Conservation (phyloP, 2,329 filamentous ascomycete species). For the Cordyceps javanica region DNA sequence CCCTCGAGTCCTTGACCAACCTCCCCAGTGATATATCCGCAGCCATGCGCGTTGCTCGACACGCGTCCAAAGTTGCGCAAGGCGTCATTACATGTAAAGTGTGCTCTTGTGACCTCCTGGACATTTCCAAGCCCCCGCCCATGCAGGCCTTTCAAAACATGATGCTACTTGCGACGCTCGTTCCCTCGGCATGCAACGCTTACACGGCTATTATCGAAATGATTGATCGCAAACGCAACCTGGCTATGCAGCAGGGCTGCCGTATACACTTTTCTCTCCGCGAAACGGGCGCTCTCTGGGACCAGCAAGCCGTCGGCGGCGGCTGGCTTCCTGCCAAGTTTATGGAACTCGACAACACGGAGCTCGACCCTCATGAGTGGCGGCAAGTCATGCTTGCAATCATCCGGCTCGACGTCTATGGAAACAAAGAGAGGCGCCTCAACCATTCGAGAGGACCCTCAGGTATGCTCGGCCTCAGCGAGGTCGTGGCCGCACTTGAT, state of each 20-base stretch:
- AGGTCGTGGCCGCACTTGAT: slow-evolving; percentile 49
- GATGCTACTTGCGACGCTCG: slow-evolving; percentile 52
- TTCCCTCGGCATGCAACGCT: slow-evolving; percentile 52
- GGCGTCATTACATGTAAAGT: slow-evolving; percentile 43
- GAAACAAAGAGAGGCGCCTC: slow-evolving; percentile 27
- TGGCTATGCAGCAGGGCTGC: slow-evolving; percentile 36
- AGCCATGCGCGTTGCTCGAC: slow-evolving; percentile 43
- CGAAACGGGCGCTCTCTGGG: slow-evolving; percentile 45
- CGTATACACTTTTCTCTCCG: slow-evolving; percentile 39
- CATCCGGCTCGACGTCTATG: slow-evolving; percentile 53
- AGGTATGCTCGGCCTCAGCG: slow-evolving; percentile 40
- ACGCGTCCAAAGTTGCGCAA: slow-evolving; percentile 43
- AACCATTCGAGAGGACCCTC: slow-evolving; percentile 10
- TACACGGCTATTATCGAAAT: slow-evolving; percentile 50
- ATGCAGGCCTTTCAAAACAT: slow-evolving; percentile 51
- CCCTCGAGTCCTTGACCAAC: slow-evolving; percentile 43
- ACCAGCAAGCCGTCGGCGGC: slow-evolving; percentile 21
- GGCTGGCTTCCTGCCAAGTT: slow-evolving; percentile 22
- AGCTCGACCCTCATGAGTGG: slow-evolving; percentile 50
- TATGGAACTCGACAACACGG: slow-evolving; percentile 32
- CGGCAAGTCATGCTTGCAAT: slow-evolving; percentile 46
- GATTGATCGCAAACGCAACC: slow-evolving; percentile 45
- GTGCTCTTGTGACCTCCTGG: slow-evolving; percentile 37
- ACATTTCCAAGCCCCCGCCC: slow-evolving; percentile 29
- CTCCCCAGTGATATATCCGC: slow-evolving; percentile 38